Evolutionary conservation across 306 rosid species (phyloP).

Genomic region (Prinsepia uniflora): DNA sequence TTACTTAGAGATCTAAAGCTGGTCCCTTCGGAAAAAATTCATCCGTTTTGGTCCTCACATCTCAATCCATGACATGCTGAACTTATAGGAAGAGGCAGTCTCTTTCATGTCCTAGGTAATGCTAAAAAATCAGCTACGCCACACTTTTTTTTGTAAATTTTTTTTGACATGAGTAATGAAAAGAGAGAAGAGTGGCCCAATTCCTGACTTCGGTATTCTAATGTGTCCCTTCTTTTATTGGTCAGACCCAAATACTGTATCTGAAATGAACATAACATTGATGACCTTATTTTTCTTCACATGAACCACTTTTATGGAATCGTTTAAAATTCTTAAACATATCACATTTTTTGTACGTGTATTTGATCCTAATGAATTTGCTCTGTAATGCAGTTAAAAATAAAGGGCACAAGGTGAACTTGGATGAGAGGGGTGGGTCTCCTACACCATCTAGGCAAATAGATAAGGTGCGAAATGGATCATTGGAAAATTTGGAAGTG

Average conservation of each 20-base stretch:
- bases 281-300: neutral
- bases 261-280: neutral
- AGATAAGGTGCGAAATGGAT: slow-evolving; percentile 27
- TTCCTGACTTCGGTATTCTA: neutral
- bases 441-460: slow-evolving; percentile 27
- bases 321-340: neutral
- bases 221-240: no score
- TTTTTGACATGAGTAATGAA: neutral
- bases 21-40: neutral
- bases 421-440: slow-evolving; percentile 30
- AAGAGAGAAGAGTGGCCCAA: neutral
- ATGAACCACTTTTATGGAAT: neutral
- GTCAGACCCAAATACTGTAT: no score
- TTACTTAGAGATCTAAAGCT: neutral
- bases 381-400: slow-evolving; percentile 40
- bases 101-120: neutral
- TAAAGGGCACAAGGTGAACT: slow-evolving; percentile 33
- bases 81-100: neutral
- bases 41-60: neutral
- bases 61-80: neutral
- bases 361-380: slow-evolving; percentile 4
- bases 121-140: neutral
- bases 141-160: neutral
- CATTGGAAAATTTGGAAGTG: slow-evolving; percentile 28
- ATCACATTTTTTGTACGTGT: neutral